Evolutionary conservation across 2,329 filamentous ascomycete genomes (phyloP).

Genomic region (Alternaria atra): DNA sequence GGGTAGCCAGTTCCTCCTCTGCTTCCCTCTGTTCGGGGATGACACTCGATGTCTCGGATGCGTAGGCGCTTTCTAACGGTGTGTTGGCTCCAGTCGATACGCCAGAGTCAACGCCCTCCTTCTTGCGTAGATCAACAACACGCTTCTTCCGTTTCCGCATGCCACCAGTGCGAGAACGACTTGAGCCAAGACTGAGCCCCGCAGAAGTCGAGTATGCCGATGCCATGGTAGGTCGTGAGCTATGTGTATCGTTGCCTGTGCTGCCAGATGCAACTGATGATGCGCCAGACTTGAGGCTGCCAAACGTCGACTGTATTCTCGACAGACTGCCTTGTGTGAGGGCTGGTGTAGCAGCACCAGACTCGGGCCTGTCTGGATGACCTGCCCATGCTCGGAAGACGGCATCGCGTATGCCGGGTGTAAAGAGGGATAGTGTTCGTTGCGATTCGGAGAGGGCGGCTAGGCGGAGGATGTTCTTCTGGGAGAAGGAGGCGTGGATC

Average conservation of each 20-base stretch:
- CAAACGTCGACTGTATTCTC: constrained; percentile 56
- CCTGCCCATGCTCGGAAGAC: constrained; percentile 94
- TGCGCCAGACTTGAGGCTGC: constrained; percentile 58
- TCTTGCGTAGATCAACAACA: constrained; percentile 80
- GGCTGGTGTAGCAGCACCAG: constrained; percentile 52
- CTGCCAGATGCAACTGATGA: constrained; percentile 49
- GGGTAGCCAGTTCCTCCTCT: constrained; percentile 45
- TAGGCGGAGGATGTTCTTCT: constrained; percentile 88
- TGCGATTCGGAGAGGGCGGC: constrained; percentile 87
- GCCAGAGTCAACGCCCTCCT: constrained; percentile 59
- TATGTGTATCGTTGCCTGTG: constrained; percentile 59
- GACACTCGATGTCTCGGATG: constrained; percentile 63
- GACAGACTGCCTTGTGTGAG: constrained; percentile 57
- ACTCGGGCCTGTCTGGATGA: constrained; percentile 74
- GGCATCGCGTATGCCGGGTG: constrained; percentile 86
- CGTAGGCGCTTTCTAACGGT: constrained; percentile 62
- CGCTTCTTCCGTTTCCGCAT: constrained; percentile 83
- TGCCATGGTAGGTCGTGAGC: constrained; percentile 73
- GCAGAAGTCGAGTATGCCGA: constrained; percentile 66
- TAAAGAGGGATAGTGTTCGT: constrained; percentile 88
- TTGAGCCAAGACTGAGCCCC: constrained; percentile 70
- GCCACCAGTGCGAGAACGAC: constrained; percentile 67
- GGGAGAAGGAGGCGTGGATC: constrained; percentile 89
- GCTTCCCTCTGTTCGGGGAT: constrained; percentile 45
- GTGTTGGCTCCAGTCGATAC: constrained; percentile 62